Evolutionary conservation across 192 early-diverging fungal species (phyloP).

Genomic region (Backusella sp.): DNA sequence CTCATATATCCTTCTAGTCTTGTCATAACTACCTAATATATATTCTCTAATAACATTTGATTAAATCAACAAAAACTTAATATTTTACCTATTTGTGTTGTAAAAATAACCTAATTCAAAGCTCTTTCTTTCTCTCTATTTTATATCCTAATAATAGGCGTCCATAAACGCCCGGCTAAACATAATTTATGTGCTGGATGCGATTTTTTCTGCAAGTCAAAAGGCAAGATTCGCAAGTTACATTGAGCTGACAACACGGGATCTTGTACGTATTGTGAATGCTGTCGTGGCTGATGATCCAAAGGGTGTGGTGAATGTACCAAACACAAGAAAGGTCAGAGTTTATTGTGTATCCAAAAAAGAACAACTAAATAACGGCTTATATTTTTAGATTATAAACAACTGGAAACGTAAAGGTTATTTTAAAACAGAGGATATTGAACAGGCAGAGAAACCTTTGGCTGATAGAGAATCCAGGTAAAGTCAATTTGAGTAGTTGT

Average conservation of each 20-base stretch:
- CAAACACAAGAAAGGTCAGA: conserved; percentile 49
- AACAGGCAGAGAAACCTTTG: conserved; percentile 40
- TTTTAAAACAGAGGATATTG: conserved; percentile 34
- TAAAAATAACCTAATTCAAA: background rate
- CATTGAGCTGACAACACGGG: conserved; percentile 44
- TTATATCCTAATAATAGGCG: conserved; percentile 19
- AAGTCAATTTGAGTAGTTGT: background rate
- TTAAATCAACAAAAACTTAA: conserved; percentile 3
- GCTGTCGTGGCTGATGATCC: conserved; percentile 41
- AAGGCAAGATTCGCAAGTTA: conserved; percentile 48
- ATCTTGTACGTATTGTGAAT: conserved; percentile 43
- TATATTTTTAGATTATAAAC: conserved; percentile 17
- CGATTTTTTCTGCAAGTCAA: conserved; percentile 46
- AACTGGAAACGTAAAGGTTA: conserved; percentile 36
- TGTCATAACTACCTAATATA: background rate
- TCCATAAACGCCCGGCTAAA: conserved; percentile 53
- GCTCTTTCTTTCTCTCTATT: background rate
- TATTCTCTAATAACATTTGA: background rate
- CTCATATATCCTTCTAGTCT: background rate
- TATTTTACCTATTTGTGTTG: background rate
- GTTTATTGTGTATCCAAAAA: background rate
- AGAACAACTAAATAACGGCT: background rate
- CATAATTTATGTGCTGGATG: conserved; percentile 58
- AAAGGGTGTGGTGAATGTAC: conserved; percentile 54
- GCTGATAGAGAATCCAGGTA: conserved; percentile 40